A percentile compares a stretch with the other conserved stretches of the same genome.
Evolutionary conservation across 345 rosid species (phyloP).

Genomic region (Hirschfeldia incana): DNA sequence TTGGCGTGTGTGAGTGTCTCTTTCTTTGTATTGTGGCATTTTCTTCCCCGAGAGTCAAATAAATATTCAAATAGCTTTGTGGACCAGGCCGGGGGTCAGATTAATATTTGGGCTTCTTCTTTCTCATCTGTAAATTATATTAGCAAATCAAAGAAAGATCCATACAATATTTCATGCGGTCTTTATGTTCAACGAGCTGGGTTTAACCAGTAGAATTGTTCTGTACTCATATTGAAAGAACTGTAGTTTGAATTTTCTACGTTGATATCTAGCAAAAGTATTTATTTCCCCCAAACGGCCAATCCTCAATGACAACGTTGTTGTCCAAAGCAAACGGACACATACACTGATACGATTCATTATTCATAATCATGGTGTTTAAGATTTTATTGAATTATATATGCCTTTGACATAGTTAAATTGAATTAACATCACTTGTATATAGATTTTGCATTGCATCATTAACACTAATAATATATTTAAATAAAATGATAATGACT

Average conservation of each 20-base stretch:
- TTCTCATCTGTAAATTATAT: background rate
- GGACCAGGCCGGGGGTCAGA: background rate
- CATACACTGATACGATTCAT: background rate
- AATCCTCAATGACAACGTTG: background rate
- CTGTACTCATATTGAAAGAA: background rate
- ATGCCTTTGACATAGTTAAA: background rate
- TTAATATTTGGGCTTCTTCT: background rate
- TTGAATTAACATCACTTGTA: background rate
- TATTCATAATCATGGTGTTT: background rate
- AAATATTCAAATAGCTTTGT: background rate
- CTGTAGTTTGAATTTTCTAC: background rate
- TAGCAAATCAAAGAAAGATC: background rate
- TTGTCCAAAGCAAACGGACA: background rate
- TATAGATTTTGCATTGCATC: constrained; percentile 2
- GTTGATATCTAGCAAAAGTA: background rate
- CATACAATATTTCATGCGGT: background rate
- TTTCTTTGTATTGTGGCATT: background rate
- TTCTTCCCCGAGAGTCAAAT: background rate
- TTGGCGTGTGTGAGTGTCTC: background rate
- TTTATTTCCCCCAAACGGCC: background rate
- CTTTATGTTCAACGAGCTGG: background rate
- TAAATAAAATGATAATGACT: background rate
- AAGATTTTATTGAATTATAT: background rate
- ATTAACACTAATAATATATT: background rate
- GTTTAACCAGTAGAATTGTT: background rate